phyloP scores from a whole-genome alignment of 768 basidiomycete genomes.

The Lactarius hatsudake region DNA sequence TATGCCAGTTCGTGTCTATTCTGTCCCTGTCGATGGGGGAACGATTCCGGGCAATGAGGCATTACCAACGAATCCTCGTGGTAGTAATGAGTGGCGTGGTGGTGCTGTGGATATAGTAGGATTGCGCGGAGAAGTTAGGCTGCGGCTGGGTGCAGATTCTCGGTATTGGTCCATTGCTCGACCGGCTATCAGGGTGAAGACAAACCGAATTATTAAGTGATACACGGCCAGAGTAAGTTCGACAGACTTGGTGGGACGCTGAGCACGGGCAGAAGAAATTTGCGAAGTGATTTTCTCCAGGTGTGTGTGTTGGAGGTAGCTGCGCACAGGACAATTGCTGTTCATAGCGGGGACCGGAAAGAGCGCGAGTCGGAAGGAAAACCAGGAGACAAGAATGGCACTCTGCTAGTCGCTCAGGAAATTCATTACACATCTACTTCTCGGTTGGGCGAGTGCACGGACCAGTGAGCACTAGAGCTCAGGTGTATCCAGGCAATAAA shows the following conservation, averaged over 20 bases:
- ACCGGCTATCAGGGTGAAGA: background rate
- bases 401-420: background rate
- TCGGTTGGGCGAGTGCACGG: background rate
- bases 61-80: background rate
- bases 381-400: background rate
- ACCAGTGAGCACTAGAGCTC: too few species aligned
- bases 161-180: background rate
- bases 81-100: background rate
- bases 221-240: background rate
- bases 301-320: background rate
- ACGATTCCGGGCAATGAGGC: background rate
- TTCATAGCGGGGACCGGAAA: background rate
- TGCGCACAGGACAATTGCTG: background rate
- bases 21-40: background rate
- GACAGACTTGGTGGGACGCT: background rate
- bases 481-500: background rate
- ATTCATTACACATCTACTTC: background rate
- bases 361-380: background rate
- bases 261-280: background rate
- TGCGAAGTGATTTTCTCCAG: background rate
- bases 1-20: background rate
- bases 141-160: background rate
- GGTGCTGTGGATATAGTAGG: background rate
- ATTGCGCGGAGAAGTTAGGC: background rate
- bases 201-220: background rate